A percentile compares a stretch with the other conserved stretches of the same genome.
Conservation (phyloP, 176 grass and related monocot species). For the Ananas comosus region DNA sequence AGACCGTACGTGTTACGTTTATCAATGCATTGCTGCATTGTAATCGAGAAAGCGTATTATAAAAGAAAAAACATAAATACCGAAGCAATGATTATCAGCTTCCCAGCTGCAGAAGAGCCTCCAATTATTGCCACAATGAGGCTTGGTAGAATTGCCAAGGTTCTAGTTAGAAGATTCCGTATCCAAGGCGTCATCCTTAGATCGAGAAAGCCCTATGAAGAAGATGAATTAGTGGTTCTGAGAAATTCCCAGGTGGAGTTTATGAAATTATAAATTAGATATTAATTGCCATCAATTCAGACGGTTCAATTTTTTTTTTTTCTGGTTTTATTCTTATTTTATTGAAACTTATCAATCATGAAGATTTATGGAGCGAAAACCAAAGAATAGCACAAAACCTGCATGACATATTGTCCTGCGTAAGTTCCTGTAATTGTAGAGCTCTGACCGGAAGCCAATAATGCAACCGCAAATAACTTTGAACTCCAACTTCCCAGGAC, state of each 20-base stretch:
- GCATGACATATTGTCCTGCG: slow-evolving; percentile 97
- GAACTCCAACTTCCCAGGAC: slow-evolving; percentile 95
- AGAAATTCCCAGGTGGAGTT: neutral
- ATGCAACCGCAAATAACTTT: slow-evolving; percentile 86
- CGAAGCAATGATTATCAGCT: slow-evolving; percentile 97
- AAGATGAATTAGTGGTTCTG: neutral
- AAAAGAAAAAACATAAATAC: slow-evolving; percentile 31
- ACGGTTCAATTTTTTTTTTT: too few species aligned
- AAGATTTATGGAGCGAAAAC: too few species aligned
- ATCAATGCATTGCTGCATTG: neutral
- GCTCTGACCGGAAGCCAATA: slow-evolving; percentile 94
- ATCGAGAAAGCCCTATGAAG: slow-evolving; percentile 78
- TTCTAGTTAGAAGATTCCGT: slow-evolving; percentile 83
- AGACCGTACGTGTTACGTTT: neutral
- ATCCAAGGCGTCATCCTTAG: slow-evolving; percentile 85
- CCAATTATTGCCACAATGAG: slow-evolving; percentile 79
- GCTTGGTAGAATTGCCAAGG: slow-evolving; percentile 90
- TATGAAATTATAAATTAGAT: neutral
- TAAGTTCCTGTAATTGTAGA: slow-evolving; percentile 98
- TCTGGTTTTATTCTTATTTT: too few species aligned
- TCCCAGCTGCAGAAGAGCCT: slow-evolving; percentile 83
- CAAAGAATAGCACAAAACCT: slow-evolving; percentile 35
- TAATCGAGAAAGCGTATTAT: neutral
- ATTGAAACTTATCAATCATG: too few species aligned
- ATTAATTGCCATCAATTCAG: too few species aligned